phyloP scores from a whole-genome alignment of 1,284 basidiomycete genomes.

The Takashimella koratensis region DNA sequence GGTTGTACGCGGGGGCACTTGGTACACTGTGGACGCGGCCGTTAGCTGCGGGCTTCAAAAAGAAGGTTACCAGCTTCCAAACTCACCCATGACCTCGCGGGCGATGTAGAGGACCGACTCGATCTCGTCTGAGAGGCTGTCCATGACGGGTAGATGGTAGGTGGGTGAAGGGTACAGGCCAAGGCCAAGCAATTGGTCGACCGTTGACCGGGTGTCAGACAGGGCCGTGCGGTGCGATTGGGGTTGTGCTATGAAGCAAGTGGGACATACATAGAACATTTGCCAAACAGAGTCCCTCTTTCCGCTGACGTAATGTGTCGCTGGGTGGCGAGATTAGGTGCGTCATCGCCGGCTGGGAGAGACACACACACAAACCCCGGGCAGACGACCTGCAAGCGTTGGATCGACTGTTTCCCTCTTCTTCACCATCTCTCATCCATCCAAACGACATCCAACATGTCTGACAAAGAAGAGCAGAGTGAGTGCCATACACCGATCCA shows the following conservation, averaged over 20 bases:
- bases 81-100: slow-evolving; percentile 49
- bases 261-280: too few relatives aligned
- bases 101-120: slow-evolving; percentile 48
- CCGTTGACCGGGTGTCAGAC: too few relatives aligned
- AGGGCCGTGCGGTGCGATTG: too few relatives aligned
- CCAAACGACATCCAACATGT: neutral
- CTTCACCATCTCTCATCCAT: neutral
- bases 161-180: too few relatives aligned
- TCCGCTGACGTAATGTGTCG: neutral
- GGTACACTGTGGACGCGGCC: slow-evolving; percentile 40
- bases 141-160: slow-evolving; percentile 20
- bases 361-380: too few relatives aligned
- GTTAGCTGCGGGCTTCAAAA: too few relatives aligned
- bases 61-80: too few relatives aligned
- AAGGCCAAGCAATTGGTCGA: too few relatives aligned
- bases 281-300: too few relatives aligned
- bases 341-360: neutral
- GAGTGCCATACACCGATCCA: neutral
- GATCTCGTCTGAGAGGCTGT: slow-evolving; percentile 45
- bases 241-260: too few relatives aligned
- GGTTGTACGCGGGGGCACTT: slow-evolving; percentile 47
- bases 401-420: neutral
- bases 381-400: too few relatives aligned
- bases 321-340: neutral
- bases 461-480: neutral